phyloP scores from a whole-genome alignment of 768 basidiomycete species.

The Coprinellus micaceus region DNA sequence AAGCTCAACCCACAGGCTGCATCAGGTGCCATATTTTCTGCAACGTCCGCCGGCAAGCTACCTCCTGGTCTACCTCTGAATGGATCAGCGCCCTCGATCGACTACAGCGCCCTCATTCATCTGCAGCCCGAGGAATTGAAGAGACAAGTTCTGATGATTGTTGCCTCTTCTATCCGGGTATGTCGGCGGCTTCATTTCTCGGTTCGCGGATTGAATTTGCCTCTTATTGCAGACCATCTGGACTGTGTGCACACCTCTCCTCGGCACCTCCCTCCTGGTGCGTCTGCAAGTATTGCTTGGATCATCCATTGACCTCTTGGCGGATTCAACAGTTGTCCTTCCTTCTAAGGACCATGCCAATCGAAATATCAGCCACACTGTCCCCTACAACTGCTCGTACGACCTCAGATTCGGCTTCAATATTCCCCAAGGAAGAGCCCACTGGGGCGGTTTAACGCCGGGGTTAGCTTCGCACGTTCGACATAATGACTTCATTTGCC shows the following conservation, averaged over 20 bases:
- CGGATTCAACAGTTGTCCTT: constrained; percentile 35
- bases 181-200: constrained; percentile 14
- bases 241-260: constrained; percentile 67
- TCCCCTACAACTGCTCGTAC: too few species aligned
- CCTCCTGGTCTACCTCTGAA: constrained; percentile 44
- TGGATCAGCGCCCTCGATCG: constrained; percentile 43
- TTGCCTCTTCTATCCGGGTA: constrained; percentile 66
- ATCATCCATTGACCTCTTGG: neutral
- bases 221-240: constrained; percentile 53
- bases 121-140: constrained; percentile 46
- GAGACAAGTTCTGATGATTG: constrained; percentile 43
- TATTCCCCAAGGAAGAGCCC: too few species aligned
- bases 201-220: neutral
- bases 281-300: constrained; percentile 11
- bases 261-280: constrained; percentile 64
- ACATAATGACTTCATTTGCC: too few species aligned
- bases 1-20: constrained; percentile 49
- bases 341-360: constrained; percentile 28
- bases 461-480: too few species aligned
- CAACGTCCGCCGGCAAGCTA: constrained; percentile 43
- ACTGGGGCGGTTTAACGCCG: too few species aligned
- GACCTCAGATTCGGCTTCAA: too few species aligned
- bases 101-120: constrained; percentile 48
- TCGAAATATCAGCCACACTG: neutral
- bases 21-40: constrained; percentile 71